Evolutionary conservation across 208 protist species (phyloP).

Genomic region (Acanthamoeba polyphaga): DNA sequence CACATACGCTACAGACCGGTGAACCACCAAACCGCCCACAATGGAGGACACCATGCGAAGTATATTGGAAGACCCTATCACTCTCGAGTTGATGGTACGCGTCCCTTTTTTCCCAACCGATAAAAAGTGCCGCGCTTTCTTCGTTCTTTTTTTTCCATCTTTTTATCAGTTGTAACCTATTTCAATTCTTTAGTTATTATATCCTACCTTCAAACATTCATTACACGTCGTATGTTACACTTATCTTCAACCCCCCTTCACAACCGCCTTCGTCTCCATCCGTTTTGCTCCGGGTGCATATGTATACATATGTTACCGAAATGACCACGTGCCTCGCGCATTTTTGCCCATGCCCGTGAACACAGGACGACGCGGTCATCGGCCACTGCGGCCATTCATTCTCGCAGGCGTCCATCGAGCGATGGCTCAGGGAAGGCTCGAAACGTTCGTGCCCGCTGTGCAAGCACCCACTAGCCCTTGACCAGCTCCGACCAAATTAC

Average conservation of each 20-base stretch:
- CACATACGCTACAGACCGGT: no score
- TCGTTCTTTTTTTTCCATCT: no score
- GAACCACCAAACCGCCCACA: background rate
- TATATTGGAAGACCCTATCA: conserved; percentile 67
- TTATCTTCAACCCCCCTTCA: background rate
- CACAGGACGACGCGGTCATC: conserved; percentile 50
- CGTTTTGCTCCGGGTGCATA: no score
- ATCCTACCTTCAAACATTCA: no score
- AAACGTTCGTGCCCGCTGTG: conserved; percentile 43
- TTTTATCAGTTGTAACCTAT: no score
- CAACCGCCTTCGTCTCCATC: no score
- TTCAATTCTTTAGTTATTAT: no score
- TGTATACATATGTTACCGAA: no score
- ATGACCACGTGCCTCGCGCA: no score
- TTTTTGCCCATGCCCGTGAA: background rate
- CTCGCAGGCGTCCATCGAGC: conserved; percentile 9
- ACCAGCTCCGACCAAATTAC: conserved; percentile 67
- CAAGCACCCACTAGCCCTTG: background rate
- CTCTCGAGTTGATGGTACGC: conserved; percentile 51
- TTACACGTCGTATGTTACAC: background rate
- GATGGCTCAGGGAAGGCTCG: background rate
- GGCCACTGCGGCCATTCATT: conserved; percentile 45
- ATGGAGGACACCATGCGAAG: conserved; percentile 55
- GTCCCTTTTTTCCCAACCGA: background rate
- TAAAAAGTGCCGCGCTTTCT: background rate